phyloP scores from a whole-genome alignment of 78 protist species.

The Dictyostelium brefeldianum region DNA sequence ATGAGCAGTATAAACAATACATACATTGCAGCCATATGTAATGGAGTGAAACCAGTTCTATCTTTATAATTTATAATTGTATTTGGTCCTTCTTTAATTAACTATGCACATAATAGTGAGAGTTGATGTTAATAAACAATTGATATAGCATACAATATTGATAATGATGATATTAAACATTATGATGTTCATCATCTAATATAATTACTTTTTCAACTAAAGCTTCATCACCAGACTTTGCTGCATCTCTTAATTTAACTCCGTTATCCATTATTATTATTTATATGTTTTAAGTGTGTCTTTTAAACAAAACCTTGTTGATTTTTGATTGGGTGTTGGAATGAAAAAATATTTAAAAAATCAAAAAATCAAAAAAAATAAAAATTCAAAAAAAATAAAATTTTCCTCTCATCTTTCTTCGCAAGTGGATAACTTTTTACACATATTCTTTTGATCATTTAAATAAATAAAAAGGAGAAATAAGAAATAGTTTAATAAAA shows the following conservation, averaged over 20 bases:
- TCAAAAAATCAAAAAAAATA: background rate
- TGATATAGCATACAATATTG: no score
- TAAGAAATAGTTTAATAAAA: no score
- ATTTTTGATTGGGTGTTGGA: background rate
- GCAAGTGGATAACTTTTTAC: no score
- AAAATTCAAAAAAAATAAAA: conserved; percentile 10
- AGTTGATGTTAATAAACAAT: no score
- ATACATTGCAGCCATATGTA: conserved; percentile 80
- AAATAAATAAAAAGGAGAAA: no score
- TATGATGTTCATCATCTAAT: no score
- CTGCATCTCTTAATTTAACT: conserved; percentile 75
- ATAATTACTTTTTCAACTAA: conserved; percentile 33
- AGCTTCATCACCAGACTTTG: conserved; percentile 70
- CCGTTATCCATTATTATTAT: conserved; percentile 32
- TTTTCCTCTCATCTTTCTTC: no score
- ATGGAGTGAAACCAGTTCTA: conserved; percentile 71
- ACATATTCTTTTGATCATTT: no score
- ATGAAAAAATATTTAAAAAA: background rate
- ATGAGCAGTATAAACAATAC: no score
- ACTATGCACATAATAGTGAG: background rate
- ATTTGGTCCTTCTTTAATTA: conserved; percentile 19
- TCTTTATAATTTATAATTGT: conserved; percentile 59
- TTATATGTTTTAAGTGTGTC: background rate
- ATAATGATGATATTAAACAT: no score
- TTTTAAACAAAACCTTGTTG: background rate